Evolutionary conservation across 495 filamentous ascomycete genomes (phyloP), one percentile per base, ranked within the genome.

Genomic region (Symbiotaphrina buchneri): DNA sequence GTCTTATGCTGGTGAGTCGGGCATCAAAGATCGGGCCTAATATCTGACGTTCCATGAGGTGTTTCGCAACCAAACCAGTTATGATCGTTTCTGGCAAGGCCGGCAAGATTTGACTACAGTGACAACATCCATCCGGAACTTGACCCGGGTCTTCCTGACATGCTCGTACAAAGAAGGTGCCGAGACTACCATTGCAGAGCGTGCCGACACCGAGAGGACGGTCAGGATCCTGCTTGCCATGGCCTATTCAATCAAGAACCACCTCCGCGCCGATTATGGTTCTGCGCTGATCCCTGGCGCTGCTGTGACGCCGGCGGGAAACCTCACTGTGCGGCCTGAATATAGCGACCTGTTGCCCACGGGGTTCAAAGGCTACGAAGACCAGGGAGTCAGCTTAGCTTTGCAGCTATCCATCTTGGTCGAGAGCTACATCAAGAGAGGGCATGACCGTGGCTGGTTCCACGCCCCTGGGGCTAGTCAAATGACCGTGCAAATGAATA

Each of bases 191-290:
- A n/a, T 42, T 6, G 42, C 52, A n/a, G 65, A 74, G 38, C 54
- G 58, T 15, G 50, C 51, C 13, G 73, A 75, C 30, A 69, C 70
- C 10, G 68, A 74, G 41, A 53, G 58, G 32, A 57, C 58, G 0
- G 46, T 72, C 1, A 54, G 65, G 16, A 59, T 73, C 31, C 54
- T 80, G 13, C 58, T 80, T 38, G 75, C 72, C 2, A 66, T 82
- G 11, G 61, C 75, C n/a, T 80, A 69, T 38, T 69, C 74, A 0
- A 59, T 76, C 15, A 82, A 80, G 42, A 75, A 78, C 41, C 71
- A 79, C 47, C 53, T 82, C 0, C 63, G 75, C 27, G 71, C 71
- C 0, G 73, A 76, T 45, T 82, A 71, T 71, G 67, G 71, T 15
- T 59, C 65, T 1, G 62, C 67, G 1, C 43, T 56, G 14, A 45